Evolutionary conservation across 176 grass and related monocot species (phyloP).

Genomic region (Avena insularis): DNA sequence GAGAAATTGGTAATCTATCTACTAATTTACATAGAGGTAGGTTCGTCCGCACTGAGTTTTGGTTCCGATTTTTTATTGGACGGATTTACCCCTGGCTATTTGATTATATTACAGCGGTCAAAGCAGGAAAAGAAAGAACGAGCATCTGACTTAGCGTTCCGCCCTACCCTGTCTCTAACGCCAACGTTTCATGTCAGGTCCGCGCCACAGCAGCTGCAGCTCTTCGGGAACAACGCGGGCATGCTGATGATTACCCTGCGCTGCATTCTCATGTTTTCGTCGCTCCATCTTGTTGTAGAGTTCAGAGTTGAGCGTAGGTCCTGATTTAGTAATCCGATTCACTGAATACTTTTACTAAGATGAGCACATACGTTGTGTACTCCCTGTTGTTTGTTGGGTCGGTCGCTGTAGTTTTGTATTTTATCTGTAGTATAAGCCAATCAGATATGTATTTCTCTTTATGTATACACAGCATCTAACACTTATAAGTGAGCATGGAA

Average conservation of each 20-base stretch:
- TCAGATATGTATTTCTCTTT: neutral
- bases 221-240: constrained; percentile 28
- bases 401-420: neutral
- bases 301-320: neutral
- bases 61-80: too few species aligned
- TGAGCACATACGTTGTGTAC: neutral
- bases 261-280: neutral
- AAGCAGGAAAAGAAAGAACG: too few species aligned
- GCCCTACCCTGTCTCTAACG: constrained; percentile 4
- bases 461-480: neutral
- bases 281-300: neutral
- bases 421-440: neutral
- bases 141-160: too few species aligned
- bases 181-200: neutral
- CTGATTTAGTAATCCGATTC: neutral
- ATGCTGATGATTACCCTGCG: neutral
- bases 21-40: too few species aligned
- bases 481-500: neutral
- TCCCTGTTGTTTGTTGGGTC: neutral
- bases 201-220: constrained; percentile 10
- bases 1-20: too few species aligned
- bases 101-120: too few species aligned
- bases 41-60: too few species aligned
- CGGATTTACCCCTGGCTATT: too few species aligned
- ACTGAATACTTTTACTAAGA: neutral